Evolutionary conservation across 169 alveolate genomes (phyloP).

Genomic region (Besnoitia besnoiti): DNA sequence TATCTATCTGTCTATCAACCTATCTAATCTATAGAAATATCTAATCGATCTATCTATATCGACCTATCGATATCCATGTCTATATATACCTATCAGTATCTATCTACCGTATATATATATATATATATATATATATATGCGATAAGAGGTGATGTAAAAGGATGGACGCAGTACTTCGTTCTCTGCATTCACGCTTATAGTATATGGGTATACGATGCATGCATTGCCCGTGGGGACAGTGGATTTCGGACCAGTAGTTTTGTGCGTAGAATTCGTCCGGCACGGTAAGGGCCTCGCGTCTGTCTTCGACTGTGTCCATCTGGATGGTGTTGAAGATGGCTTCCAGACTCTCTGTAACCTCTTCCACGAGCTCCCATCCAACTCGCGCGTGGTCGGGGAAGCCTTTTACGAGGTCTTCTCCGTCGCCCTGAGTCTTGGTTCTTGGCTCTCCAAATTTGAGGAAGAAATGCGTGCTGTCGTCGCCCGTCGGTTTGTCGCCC

Average conservation of each 20-base stretch:
- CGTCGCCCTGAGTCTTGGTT: background rate
- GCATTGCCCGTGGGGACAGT: background rate
- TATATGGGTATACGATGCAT: no score
- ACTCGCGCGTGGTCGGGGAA: background rate
- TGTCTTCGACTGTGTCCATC: conserved; percentile 12
- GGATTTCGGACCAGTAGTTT: background rate
- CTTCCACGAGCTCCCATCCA: conserved; percentile 4
- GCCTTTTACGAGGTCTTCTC: background rate
- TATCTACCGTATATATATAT: background rate
- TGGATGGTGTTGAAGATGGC: conserved; percentile 17
- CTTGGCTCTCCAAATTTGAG: background rate
- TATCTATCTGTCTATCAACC: no score
- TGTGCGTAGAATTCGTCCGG: conserved; percentile 17
- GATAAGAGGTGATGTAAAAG: background rate
- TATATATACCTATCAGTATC: background rate
- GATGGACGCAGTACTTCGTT: no score
- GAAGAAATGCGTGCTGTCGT: background rate
- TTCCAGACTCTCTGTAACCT: background rate
- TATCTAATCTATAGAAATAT: background rate
- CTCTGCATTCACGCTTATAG: no score
- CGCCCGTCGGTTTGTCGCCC: background rate
- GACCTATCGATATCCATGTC: background rate
- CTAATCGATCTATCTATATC: background rate
- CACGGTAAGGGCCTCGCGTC: background rate
- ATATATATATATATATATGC: background rate